Base-by-base conservation (phyloP, 2,329 filamentous ascomycete genomes). In the Huntiella bhutanensis region DNA sequence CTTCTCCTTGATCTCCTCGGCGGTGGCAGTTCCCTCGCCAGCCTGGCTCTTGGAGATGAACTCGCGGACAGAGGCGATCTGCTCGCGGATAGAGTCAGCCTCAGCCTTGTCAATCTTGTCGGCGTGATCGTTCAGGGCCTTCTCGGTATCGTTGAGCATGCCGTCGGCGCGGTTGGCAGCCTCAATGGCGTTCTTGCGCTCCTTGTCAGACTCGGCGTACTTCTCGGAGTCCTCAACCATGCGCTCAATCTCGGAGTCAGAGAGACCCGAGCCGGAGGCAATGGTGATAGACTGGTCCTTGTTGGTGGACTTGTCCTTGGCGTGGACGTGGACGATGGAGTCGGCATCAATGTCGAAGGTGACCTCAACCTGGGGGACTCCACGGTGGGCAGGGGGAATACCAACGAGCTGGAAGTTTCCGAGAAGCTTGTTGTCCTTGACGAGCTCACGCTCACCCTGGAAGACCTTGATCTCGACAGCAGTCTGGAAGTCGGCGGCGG, bases 201-300 rank as follows among this genome's bases (percentile, higher is more conserved):
- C 85, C 79, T 95, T 95, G 64, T 96, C 88, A 55, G 78, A 64
- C 68, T 91, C 87, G 50, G 83, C 85, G 62, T 92, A 96, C 69
- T 86, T 88, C 79, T 96, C 88, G 46, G 91, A 92, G 63, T 96
- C 91, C 62, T 88, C 73, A 60, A 98, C 87, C 91, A 98, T 96
- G 69, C 77, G 80, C 71, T 95, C 76, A 55, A 98, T 98, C 73
- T 98, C 88, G 48, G 73, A 65, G 52, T 98, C 87, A 41, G 85
- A 94, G 49, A 96, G 82, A 77, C 91, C 88, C 54, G 88, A 96
- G 64, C 88, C 91, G 50, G 87, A 95, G 48, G 88, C 87, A 63
- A 98, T 94, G 62, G 88, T 96, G 69, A 98, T 96, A 52, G 87
- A 95, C 74, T 98, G 88, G 63, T 96, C 88, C 80, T 95, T 96